These are phyloP conservation scores for Cercospora nicotianae DNA, from an alignment of 2,329 filamentous ascomycete species.

Conservation along the genomic window DNA sequence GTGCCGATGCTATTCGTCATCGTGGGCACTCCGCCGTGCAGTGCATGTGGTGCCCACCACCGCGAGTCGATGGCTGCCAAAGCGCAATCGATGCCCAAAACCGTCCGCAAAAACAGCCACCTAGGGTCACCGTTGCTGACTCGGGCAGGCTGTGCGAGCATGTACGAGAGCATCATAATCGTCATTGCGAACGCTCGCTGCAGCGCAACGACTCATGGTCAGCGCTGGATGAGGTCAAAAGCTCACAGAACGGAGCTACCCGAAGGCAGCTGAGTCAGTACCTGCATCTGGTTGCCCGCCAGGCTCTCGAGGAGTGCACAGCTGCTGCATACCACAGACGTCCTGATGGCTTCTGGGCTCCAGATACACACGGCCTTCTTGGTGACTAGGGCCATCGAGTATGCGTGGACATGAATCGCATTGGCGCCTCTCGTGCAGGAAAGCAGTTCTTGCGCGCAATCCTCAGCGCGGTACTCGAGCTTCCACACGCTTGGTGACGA, in stretches of 20 bases:
- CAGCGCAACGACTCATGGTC: constrained; percentile 14
- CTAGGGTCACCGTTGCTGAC: constrained; percentile 15
- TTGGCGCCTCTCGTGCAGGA: background rate
- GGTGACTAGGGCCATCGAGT: constrained; percentile 16
- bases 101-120: constrained; percentile 4
- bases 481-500: background rate
- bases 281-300: constrained; percentile 18
- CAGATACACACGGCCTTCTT: constrained; percentile 14
- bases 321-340: constrained; percentile 6
- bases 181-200: constrained; percentile 6
- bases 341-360: constrained; percentile 2
- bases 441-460: background rate
- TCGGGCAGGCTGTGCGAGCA: constrained; percentile 9
- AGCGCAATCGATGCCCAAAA: constrained; percentile 19
- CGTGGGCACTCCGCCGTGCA: constrained; percentile 4
- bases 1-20: constrained; percentile 16
- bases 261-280: constrained; percentile 14
- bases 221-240: constrained; percentile 10
- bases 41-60: constrained; percentile 16
- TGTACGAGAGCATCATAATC: constrained; percentile 17
- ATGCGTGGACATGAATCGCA: constrained; percentile 20
- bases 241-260: background rate
- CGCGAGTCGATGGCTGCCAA: constrained; percentile 20
- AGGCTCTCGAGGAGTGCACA: background rate
- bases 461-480: background rate